These are phyloP conservation scores for Vanrija pseudolonga DNA, from an alignment of 1,284 basidiomycete species.

Conservation along the genomic window DNA sequence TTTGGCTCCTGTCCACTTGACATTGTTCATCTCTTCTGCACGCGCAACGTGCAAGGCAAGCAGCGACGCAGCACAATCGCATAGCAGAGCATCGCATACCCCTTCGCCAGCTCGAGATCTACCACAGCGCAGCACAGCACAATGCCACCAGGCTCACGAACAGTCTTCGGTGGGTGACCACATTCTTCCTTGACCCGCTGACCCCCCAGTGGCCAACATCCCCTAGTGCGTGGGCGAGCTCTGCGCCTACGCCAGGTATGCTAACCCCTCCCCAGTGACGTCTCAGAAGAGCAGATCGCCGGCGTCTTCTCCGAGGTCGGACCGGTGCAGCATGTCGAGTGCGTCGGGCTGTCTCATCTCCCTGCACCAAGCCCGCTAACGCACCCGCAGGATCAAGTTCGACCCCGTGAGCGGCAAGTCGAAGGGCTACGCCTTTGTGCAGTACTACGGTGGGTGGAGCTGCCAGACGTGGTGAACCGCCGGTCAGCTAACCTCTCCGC, in stretches of 20 bases:
- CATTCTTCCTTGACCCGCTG: neutral
- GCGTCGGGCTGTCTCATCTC: slow-evolving; percentile 10
- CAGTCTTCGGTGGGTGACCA: slow-evolving; percentile 4
- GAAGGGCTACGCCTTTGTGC: slow-evolving; percentile 95
- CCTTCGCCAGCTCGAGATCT: no score
- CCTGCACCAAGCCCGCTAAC: neutral
- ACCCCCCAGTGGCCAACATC: slow-evolving; percentile 6
- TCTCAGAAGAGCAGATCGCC: slow-evolving; percentile 50
- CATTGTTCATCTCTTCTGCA: no score
- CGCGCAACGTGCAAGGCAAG: no score
- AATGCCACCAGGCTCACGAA: neutral
- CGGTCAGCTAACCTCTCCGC: slow-evolving; percentile 4
- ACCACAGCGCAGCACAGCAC: no score
- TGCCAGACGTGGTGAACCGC: neutral
- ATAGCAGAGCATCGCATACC: no score
- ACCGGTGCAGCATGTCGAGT: slow-evolving; percentile 52
- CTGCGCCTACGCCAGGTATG: neutral
- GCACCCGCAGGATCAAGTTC: slow-evolving; percentile 78
- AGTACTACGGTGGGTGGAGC: slow-evolving; percentile 74
- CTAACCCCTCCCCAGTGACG: slow-evolving; percentile 36
- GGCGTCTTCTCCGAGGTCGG: slow-evolving; percentile 51
- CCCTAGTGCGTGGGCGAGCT: slow-evolving; percentile 3
- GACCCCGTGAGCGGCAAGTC: slow-evolving; percentile 93
- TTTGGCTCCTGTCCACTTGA: no score
- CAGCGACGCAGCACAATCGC: no score